A percentile compares a stretch with the other conserved stretches of the same genome.
Evolutionary conservation across 2,329 filamentous ascomycete species (phyloP).

Genomic region (Ceratocystis huliohia): DNA sequence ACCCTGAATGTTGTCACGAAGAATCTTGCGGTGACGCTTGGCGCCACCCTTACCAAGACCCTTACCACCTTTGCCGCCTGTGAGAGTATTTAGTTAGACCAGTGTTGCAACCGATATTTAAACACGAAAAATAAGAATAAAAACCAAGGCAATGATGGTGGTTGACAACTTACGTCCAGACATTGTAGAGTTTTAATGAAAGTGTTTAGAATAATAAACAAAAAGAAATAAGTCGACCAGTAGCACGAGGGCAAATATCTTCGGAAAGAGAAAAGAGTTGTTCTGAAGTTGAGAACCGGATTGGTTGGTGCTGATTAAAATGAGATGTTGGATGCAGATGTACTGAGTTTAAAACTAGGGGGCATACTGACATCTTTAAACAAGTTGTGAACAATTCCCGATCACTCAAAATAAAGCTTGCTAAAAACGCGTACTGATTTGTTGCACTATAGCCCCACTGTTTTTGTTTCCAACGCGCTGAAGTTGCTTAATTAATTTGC

Average conservation of each 20-base stretch:
- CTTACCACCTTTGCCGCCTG: conserved; percentile 92
- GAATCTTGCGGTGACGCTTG: conserved; percentile 98
- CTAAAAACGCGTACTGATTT: conserved; percentile 8
- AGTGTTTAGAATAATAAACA: not conserved
- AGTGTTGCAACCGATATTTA: not conserved
- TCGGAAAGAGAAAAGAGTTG: not conserved
- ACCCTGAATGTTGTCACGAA: conserved; percentile 98
- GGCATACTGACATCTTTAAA: conserved; percentile 16
- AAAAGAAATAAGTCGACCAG: not conserved
- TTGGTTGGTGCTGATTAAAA: not conserved
- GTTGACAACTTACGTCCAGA: conserved; percentile 22
- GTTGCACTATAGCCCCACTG: not conserved
- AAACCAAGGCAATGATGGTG: not conserved
- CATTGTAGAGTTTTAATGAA: conserved; percentile 15
- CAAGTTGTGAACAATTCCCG: conserved; percentile 9
- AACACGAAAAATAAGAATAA: not conserved
- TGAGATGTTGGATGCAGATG: not conserved
- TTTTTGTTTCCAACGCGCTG: not conserved
- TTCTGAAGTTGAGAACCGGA: not conserved
- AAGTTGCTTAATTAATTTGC: not conserved
- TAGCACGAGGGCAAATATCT: conserved; percentile 1
- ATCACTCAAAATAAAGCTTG: conserved; percentile 11
- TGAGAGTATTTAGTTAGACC: not conserved
- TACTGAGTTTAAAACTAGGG: not conserved
- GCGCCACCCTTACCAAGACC: conserved; percentile 95